Evolutionary conservation across 345 rosid genomes (phyloP).

Genomic region (Abelmoschus esculentus): DNA sequence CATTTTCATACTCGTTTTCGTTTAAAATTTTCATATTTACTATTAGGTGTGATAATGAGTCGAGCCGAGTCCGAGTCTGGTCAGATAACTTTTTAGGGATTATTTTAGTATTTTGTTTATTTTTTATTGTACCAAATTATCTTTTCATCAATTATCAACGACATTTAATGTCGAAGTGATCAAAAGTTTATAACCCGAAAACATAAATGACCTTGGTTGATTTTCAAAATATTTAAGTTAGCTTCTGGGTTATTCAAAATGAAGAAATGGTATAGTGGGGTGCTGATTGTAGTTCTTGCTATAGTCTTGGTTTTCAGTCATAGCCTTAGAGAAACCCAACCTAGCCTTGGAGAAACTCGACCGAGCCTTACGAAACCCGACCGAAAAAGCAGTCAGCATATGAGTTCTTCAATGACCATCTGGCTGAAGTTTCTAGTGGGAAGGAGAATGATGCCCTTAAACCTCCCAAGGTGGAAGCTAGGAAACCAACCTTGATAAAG

Average conservation of each 20-base stretch:
- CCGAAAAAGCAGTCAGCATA: slow-evolving; percentile 32
- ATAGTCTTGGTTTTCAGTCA: slow-evolving; percentile 44
- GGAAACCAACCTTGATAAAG: slow-evolving; percentile 17
- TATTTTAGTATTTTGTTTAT: no score
- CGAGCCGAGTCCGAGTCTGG: no score
- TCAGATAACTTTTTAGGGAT: no score
- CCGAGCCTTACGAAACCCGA: not conserved
- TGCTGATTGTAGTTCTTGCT: slow-evolving; percentile 46
- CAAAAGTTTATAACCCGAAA: no score
- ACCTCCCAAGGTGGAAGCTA: slow-evolving; percentile 20
- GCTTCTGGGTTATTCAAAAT: slow-evolving; percentile 30
- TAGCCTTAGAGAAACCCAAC: slow-evolving; percentile 35
- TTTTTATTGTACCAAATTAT: no score
- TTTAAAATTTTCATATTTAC: no score
- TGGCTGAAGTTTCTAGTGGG: slow-evolving; percentile 20
- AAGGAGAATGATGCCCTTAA: slow-evolving; percentile 12
- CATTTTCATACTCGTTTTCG: no score
- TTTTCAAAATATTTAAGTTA: no score
- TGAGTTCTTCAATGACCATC: slow-evolving; percentile 36
- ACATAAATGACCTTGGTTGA: no score
- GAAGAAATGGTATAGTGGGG: slow-evolving; percentile 83
- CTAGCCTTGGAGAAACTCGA: slow-evolving; percentile 35
- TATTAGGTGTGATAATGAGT: no score
- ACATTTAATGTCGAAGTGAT: no score
- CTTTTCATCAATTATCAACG: no score